phyloP scores from a whole-genome alignment of 345 rosid species.

The Hibiscus tridactylites region DNA sequence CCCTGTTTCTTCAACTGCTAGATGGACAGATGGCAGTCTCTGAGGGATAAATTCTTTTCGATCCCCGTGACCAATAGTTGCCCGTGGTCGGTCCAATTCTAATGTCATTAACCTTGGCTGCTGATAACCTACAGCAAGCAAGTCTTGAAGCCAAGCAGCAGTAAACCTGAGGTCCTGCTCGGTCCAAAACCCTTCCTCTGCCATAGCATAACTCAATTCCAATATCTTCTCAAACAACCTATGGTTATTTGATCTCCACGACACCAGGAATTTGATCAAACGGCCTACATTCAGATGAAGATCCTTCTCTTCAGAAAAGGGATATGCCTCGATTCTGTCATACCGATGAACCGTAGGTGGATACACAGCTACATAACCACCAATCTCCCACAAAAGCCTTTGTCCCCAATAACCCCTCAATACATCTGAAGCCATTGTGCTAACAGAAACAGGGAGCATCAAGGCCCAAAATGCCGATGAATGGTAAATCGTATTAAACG shows the following conservation, averaged over 20 bases:
- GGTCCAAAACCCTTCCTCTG: conserved; percentile 94
- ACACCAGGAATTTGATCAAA: conserved; percentile 64
- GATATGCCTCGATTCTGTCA: conserved; percentile 85
- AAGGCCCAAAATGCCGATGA: conserved; percentile 94
- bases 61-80: conserved; percentile 87
- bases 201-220: conserved; percentile 88
- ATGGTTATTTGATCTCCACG: conserved; percentile 87
- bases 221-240: conserved; percentile 76
- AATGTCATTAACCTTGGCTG: conserved; percentile 95
- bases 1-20: conserved; percentile 93
- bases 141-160: conserved; percentile 97
- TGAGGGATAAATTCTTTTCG: conserved; percentile 76
- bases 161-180: conserved; percentile 84
- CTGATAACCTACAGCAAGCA: conserved; percentile 84
- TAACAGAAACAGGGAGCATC: conserved; percentile 96
- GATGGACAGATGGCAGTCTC: conserved; percentile 89
- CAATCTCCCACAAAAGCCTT: conserved; percentile 96
- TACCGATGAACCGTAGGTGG: conserved; percentile 88
- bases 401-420: conserved; percentile 99
- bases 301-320: conserved; percentile 96
- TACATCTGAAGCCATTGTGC: conserved; percentile 97
- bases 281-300: conserved; percentile 97
- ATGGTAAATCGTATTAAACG: conserved; percentile 85
- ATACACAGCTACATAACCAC: conserved; percentile 86
- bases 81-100: conserved; percentile 76